Percentiles rank a stretch among this genome's conserved stretches.
These are phyloP conservation scores for Striga hermonthica DNA, from an alignment of 305 asterid genomes.

Conservation along the genomic window DNA sequence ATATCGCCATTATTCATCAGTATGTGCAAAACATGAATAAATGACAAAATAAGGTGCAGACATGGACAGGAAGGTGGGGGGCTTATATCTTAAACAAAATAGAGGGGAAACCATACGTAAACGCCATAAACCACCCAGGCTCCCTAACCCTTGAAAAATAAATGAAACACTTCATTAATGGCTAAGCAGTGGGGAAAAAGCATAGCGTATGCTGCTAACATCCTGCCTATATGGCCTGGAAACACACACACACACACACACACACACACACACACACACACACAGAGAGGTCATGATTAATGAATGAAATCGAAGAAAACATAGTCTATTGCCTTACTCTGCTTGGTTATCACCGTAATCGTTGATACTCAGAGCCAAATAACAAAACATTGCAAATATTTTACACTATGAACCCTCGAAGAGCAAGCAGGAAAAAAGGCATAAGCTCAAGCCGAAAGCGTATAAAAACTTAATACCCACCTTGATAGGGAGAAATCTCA, in stretches of 20 bases:
- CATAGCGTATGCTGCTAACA: not conserved
- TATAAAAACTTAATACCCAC: no score
- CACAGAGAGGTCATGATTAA: no score
- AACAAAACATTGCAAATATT: not conserved
- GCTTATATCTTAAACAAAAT: not conserved
- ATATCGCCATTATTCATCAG: not conserved
- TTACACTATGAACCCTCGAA: not conserved
- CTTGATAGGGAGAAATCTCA: conserved; percentile 3
- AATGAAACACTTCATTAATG: not conserved
- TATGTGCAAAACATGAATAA: not conserved
- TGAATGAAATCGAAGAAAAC: not conserved
- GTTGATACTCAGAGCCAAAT: not conserved
- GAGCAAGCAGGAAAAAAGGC: not conserved
- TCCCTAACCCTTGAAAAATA: conserved; percentile 7
- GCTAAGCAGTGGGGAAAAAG: not conserved
- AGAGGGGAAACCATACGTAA: not conserved
- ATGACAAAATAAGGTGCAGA: not conserved
- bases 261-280: no score
- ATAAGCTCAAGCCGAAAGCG: not conserved
- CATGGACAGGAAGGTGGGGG: not conserved
- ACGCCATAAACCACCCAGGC: not conserved
- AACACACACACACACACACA: no score
- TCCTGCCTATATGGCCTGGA: not conserved
- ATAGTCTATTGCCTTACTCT: not conserved
- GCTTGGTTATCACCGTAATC: not conserved